Evolutionary conservation across 371 early-diverging fungal genomes (phyloP), one percentile per base, ranked within the genome.

Genomic region (Lichtheimia corymbifera): DNA sequence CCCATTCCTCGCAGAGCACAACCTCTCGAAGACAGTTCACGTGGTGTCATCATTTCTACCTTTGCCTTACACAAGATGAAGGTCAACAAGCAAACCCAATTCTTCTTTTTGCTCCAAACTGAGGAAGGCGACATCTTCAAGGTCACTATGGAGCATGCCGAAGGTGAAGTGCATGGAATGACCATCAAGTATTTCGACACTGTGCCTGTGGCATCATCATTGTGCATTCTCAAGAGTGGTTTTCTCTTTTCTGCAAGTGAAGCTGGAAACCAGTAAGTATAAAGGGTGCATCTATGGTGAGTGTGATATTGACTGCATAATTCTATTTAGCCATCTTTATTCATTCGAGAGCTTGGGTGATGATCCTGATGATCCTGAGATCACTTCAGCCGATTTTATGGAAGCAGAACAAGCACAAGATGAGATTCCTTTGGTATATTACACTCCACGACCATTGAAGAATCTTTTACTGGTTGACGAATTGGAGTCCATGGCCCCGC

Each of bases 61-160:
- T 82, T 82, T 52, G 95, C 94, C 9, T 91, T 96, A 52, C 97
- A 97, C 76, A 90, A 88, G 65, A 90, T 97, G 90, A 94, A 92
- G 71, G 83, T 86, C 59, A 84, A 86, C 62, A 83, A 86, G 77
- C 89, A 94, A 71, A 79, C 80, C 5, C 83, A 88, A 30, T 96
- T 97, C 74, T 97, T 99, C 73, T 85, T 96, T 50, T 76, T 98
- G 56, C 69, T 91, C 22, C 99, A 98, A 65, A 90, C 92, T 27
- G 97, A 97, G 58, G 88, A 88, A 52, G 98, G 99, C 40, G 97
- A 98, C 75, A 70, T 99, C 51, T 98, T 91, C 83, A 97, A 97
- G 73, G 80, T 98, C 41, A 91, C 93, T 1, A 85, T 97, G 73
- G 94, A 94, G 43, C 90, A 89, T 63, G 82, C 78, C 1, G 83